Base-by-base conservation (phyloP, 2,329 filamentous ascomycete species). In the Arthroderma sp. region DNA sequence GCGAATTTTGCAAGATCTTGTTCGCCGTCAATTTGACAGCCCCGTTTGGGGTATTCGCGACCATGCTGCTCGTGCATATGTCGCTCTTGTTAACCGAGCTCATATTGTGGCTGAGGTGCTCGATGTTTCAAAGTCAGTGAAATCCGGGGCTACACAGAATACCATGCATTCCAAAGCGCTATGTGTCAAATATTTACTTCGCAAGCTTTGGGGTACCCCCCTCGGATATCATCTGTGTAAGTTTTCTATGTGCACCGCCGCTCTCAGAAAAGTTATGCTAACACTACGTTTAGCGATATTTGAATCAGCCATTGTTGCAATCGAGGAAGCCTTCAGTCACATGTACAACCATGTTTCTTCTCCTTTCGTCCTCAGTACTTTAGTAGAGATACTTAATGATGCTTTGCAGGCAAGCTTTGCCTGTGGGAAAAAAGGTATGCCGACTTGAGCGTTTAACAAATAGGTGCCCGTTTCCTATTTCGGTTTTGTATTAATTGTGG, bases 31-130 rank as follows among this genome's bases (percentile, higher is more conserved):
- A 33, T 51, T 69, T n/a, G 60, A 59, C 29, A 67, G 65, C 47
- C 58, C 61, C 1, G 62, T 67, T 10, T 70, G 67, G 67, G 61
- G 64, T 8, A 63, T 70, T 29, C 58, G 67, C 45, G 67, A 70
- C 42, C 67, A 69, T 42, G 65, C 67, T 11, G 67, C 67, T 11
- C 59, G 65, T 38, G 62, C 65, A 8, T 66, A 64, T 52, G 62
- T 63, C 3, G 64, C 62, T 6, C 48, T 68, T 2, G 41, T 67
- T 31, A 57, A 55, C 11, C 55, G 56, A 30, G 46, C 52, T 1
- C 50, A 62, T 10, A 62, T 67, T 32, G 47, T 64, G 1, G 39
- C 52, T 4, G 57, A 56, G 8, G 48, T 61, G n/a, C 47, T 50
- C 7, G 29, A 49, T 6, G 50, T 66, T 11, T 48, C 61, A 10